Base-by-base conservation (phyloP, 352 stramenopile species). In the Phytophthora fragariaefolia region DNA sequence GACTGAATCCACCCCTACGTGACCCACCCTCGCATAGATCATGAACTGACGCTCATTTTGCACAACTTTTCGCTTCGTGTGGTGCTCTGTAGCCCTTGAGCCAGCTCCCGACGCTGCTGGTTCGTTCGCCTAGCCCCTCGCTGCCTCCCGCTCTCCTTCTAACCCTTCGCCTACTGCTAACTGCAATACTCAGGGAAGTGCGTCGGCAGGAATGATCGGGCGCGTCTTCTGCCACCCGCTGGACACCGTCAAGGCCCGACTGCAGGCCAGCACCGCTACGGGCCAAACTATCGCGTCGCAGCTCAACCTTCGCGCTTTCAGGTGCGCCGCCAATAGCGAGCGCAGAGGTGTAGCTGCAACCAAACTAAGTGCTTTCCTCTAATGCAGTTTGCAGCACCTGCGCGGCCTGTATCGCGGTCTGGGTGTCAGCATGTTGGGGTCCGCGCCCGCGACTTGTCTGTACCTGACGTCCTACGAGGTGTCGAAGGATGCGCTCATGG, bases 401-500 rank as follows among this genome's bases (percentile, higher is more conserved):
- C 82, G 85, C 6, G 91, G 95, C 2, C 76, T 99, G 4, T 99
- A 99, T 74, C 84, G 94, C 51, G 98, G 98, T 3, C 91, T 99
- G 58, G 95, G 93, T 17, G 94, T 98, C 15, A 97, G 97, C 34
- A 87, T 99, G 63, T 52, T 99, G 22, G 96, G 96, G 9, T 98
- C 96, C 12, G 97, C 96, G 42, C 97, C 97, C 9, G 98, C 93
- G 1, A 98, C 95, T 47, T 97, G 97, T 63, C 71, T 99, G 5
- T 99, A 99, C 80, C 75, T 99, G 53, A 98, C 91, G 27, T 97
- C 94, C 15, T 99, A 99, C 80, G 96, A 99, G 63, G 77, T 95
- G 36, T 88, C 71, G 23, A 93, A 90, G 64, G 80, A 91, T 61
- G 71, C 67, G 48, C 67, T 93, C 8, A 70, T 84, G 38, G 23